A percentile compares a stretch with the other conserved stretches of the same genome.
phyloP scores from a whole-genome alignment of 2,329 filamentous ascomycete species.

The Grosmannia serpens region DNA sequence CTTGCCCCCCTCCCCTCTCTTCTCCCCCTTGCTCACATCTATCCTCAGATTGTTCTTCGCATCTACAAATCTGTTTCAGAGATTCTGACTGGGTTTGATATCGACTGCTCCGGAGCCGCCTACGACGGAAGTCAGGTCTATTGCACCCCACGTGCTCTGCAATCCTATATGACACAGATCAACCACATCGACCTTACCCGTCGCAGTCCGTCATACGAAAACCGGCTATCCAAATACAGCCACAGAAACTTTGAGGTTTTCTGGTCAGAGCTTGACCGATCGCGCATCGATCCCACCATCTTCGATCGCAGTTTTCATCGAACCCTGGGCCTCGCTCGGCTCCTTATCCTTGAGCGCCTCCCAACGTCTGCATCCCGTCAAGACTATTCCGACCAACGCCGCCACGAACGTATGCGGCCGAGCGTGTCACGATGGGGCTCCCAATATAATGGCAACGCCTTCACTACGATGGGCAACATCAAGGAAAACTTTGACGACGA shows the following conservation, averaged over 20 bases:
- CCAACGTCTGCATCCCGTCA: conserved; percentile 60
- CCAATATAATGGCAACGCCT: conserved; percentile 28
- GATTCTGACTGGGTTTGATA: conserved; percentile 80
- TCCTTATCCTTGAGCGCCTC: conserved; percentile 69
- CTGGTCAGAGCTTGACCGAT: conserved; percentile 64
- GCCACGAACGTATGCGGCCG: conserved; percentile 43
- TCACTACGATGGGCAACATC: conserved; percentile 47
- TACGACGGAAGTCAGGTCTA: conserved; percentile 76
- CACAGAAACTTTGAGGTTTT: conserved; percentile 76
- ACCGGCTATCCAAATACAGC: conserved; percentile 74
- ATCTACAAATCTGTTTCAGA: conserved; percentile 77
- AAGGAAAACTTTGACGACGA: conserved; percentile 71
- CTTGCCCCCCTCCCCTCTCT: background rate
- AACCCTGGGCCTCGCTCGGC: conserved; percentile 64
- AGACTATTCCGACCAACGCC: conserved; percentile 56
- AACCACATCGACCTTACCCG: conserved; percentile 72
- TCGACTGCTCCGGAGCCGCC: conserved; percentile 71
- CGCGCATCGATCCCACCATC: conserved; percentile 73
- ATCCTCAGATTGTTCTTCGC: conserved; percentile 60
- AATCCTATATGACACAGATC: conserved; percentile 69
- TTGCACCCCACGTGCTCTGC: conserved; percentile 63
- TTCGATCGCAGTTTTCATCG: conserved; percentile 71
- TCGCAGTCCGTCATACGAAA: conserved; percentile 79
- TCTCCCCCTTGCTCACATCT: background rate
- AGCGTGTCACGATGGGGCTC: conserved; percentile 39